Conservation (phyloP, 306 rosid genomes). For the Leucaena leucocephala region DNA sequence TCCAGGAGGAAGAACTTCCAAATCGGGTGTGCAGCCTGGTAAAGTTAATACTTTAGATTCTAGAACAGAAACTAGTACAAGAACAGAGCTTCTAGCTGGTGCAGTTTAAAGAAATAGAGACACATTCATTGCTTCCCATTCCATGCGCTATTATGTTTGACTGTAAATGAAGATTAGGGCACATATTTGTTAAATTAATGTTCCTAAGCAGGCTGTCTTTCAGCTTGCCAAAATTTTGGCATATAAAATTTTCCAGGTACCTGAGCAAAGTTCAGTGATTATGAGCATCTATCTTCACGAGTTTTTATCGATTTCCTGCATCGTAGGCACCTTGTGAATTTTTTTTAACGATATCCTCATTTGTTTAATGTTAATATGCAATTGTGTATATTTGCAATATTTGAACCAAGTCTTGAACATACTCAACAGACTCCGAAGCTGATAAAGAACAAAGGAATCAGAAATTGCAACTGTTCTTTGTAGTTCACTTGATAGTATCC, state of each 20-base stretch:
- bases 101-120: constrained; percentile 56
- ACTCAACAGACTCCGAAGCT: background rate
- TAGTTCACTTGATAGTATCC: constrained; percentile 2
- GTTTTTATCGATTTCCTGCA: constrained; percentile 31
- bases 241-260: constrained; percentile 27
- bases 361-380: background rate
- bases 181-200: constrained; percentile 35
- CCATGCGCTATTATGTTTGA: constrained; percentile 38
- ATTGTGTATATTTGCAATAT: background rate
- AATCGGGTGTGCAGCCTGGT: constrained; percentile 46
- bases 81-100: constrained; percentile 72
- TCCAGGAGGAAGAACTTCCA: constrained; percentile 51
- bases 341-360: background rate
- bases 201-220: constrained; percentile 36
- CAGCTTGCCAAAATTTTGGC: constrained; percentile 45
- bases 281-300: background rate
- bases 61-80: constrained; percentile 51
- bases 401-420: background rate
- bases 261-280: constrained; percentile 30
- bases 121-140: constrained; percentile 37
- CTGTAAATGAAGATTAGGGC: constrained; percentile 44
- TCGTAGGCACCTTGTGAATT: background rate
- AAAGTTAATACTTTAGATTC: constrained; percentile 54
- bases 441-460: background rate
- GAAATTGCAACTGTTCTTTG: background rate